phyloP scores from a whole-genome alignment of 2,329 filamentous ascomycete genomes.

The Diaporthe eres region DNA sequence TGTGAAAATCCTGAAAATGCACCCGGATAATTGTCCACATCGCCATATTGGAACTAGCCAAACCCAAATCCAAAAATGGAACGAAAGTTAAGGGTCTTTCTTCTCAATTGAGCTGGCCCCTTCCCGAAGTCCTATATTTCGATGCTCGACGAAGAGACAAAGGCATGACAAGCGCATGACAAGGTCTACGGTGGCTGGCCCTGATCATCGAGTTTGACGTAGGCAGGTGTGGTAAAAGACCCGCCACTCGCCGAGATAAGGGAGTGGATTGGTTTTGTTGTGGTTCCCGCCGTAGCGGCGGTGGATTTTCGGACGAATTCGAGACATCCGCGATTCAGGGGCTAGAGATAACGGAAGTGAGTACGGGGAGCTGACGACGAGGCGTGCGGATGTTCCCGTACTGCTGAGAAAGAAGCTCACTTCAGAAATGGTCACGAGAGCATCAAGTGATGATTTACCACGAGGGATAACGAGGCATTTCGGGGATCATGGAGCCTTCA shows the following conservation, averaged over 20 bases:
- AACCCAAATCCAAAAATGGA: conserved; percentile 24
- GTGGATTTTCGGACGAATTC: conserved; percentile 28
- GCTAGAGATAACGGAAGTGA: conserved; percentile 25
- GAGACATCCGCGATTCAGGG: conserved; percentile 34
- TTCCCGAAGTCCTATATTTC: not conserved
- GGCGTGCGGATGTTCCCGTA: conserved; percentile 4
- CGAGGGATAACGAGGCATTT: not conserved
- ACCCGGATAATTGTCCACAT: not conserved
- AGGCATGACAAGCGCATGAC: not conserved
- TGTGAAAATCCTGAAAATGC: not conserved
- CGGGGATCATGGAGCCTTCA: conserved; percentile 3
- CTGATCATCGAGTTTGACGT: conserved; percentile 26
- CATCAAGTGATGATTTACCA: not conserved
- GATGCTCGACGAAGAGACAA: not conserved
- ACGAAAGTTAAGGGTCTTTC: not conserved
- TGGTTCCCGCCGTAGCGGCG: not conserved
- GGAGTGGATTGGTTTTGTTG: conserved; percentile 16
- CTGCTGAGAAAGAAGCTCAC: not conserved
- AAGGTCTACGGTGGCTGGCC: conserved; percentile 10
- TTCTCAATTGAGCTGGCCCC: not conserved
- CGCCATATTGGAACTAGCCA: not conserved
- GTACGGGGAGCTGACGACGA: not conserved
- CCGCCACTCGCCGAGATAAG: conserved; percentile 34
- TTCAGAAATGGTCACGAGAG: conserved; percentile 3
- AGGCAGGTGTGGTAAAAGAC: conserved; percentile 28